phyloP scores from a whole-genome alignment of 148 eudicot species.

The Camellia japonica region DNA sequence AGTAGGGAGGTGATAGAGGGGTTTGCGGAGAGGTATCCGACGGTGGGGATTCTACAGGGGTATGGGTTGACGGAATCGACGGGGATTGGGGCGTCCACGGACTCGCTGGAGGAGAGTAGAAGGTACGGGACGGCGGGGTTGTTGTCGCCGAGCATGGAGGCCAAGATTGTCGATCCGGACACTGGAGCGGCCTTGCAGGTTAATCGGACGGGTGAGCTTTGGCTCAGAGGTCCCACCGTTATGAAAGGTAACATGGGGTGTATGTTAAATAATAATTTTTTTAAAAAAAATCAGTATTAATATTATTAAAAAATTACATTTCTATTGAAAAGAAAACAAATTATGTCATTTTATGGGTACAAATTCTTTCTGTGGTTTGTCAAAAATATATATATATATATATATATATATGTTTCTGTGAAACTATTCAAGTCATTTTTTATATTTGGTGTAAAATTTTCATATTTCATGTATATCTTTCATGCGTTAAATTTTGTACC shows the following conservation, averaged over 20 bases:
- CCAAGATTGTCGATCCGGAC: constrained; percentile 80
- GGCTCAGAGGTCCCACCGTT: constrained; percentile 83
- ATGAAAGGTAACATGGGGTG: constrained; percentile 63
- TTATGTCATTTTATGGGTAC: too few species aligned
- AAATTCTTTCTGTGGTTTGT: too few species aligned
- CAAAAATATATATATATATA: too few species aligned
- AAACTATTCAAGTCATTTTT: too few species aligned
- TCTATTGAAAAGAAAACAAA: too few species aligned
- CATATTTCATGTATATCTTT: too few species aligned
- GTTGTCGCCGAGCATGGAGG: constrained; percentile 79
- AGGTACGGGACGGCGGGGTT: constrained; percentile 86
- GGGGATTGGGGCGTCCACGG: constrained; percentile 79
- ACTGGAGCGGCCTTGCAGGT: constrained; percentile 53
- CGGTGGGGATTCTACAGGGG: constrained; percentile 70
- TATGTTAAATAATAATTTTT: too few species aligned
- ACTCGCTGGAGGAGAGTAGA: constrained; percentile 73
- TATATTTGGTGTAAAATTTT: too few species aligned
- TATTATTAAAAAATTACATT: too few species aligned
- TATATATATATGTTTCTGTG: too few species aligned
- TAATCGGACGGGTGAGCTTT: constrained; percentile 84
- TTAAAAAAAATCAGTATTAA: too few species aligned
- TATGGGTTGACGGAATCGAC: constrained; percentile 90
- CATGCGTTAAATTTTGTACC: too few species aligned
- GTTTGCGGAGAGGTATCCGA: constrained; percentile 61
- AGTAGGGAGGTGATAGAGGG: constrained; percentile 87